Evolutionary conservation across 2,329 filamentous ascomycete species (phyloP).

Genomic region (Colletotrichum spinosum): DNA sequence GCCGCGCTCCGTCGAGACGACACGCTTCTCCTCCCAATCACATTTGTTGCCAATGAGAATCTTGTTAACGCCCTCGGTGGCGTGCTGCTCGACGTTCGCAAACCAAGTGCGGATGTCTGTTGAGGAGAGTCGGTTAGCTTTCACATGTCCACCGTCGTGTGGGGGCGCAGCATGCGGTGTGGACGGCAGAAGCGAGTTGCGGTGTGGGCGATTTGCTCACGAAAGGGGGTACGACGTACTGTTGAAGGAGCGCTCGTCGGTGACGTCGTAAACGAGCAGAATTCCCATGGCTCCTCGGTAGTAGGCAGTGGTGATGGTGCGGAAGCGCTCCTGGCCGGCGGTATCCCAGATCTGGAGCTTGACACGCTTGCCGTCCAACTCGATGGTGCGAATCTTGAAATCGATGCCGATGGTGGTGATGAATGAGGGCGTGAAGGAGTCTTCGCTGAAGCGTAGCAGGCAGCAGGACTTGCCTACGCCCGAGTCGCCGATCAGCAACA

Average conservation of each 20-base stretch:
- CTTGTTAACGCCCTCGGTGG: slow-evolving; percentile 99
- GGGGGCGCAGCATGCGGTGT: neutral
- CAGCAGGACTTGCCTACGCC: slow-evolving; percentile 98
- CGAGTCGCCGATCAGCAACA: slow-evolving; percentile 95
- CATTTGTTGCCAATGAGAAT: slow-evolving; percentile 99
- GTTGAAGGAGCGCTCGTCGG: slow-evolving; percentile 94
- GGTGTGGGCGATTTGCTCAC: too few species aligned
- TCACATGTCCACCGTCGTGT: slow-evolving; percentile 13
- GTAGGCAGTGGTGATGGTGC: slow-evolving; percentile 98
- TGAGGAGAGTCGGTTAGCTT: slow-evolving; percentile 40
- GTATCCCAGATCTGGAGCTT: slow-evolving; percentile 99
- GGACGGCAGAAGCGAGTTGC: too few species aligned
- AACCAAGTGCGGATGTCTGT: slow-evolving; percentile 99
- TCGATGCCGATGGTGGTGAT: slow-evolving; percentile 99
- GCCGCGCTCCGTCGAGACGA: slow-evolving; percentile 91
- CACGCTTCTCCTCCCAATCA: slow-evolving; percentile 99
- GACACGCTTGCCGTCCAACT: slow-evolving; percentile 97
- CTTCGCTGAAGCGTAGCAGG: slow-evolving; percentile 94
- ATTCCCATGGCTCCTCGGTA: slow-evolving; percentile 99
- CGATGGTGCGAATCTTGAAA: slow-evolving; percentile 99
- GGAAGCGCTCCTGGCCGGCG: slow-evolving; percentile 96
- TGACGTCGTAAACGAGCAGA: slow-evolving; percentile 97
- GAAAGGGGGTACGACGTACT: slow-evolving; percentile 67
- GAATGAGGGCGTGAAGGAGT: slow-evolving; percentile 97
- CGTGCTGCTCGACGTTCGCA: slow-evolving; percentile 98